Evolutionary conservation across 2,329 filamentous ascomycete species (phyloP).

Genomic region (Calycina herbarum): DNA sequence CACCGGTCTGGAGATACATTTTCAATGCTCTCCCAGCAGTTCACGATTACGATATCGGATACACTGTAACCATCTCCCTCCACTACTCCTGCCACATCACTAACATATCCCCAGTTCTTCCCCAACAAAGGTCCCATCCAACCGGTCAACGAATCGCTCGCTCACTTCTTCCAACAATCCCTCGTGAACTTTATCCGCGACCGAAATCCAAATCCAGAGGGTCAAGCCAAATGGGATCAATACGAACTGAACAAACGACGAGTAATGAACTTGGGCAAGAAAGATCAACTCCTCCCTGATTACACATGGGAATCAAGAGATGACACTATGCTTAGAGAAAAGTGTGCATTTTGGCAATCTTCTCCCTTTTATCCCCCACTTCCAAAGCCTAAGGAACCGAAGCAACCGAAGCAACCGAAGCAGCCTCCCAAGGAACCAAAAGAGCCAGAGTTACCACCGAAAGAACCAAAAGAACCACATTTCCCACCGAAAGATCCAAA

Average conservation of each 20-base stretch:
- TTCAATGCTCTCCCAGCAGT: neutral
- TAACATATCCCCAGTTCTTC: neutral
- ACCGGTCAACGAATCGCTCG: neutral
- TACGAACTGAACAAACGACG: neutral
- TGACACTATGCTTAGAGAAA: neutral
- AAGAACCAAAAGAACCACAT: neutral
- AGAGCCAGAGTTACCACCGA: neutral
- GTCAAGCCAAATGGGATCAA: neutral
- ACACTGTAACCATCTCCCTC: neutral
- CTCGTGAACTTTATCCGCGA: neutral
- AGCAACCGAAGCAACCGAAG: neutral
- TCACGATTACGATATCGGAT: neutral
- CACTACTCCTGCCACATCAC: neutral
- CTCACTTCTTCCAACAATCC: slow-evolving; percentile 1
- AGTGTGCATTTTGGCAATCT: slow-evolving; percentile 1
- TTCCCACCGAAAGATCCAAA: neutral
- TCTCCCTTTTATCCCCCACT: neutral
- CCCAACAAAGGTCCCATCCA: neutral
- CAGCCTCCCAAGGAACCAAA: neutral
- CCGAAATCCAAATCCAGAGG: neutral
- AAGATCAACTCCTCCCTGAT: neutral
- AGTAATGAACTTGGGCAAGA: neutral
- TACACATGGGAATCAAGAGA: slow-evolving; percentile 1
- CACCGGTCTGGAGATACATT: neutral
- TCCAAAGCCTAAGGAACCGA: neutral